Base-by-base conservation (phyloP, 75 land plant genomes). In the Cunninghamia lanceolata region DNA sequence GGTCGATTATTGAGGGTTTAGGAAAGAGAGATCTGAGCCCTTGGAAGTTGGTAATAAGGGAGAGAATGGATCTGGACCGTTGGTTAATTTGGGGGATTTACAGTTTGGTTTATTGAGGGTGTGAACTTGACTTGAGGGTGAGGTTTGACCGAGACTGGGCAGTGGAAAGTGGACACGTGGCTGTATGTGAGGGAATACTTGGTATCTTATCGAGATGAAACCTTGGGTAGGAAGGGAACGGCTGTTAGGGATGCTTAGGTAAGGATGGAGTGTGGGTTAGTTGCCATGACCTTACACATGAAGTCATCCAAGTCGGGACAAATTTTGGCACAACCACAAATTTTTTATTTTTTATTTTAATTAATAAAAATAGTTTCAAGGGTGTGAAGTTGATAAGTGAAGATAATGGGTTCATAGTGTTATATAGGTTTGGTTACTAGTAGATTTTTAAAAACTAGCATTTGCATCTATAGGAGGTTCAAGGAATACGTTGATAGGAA, bases 241-340 rank as follows among this genome's bases (percentile, higher is more conserved):
- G 39, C 34, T 36, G 77, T 74, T 74, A 74, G 17, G 77, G 75
- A 71, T 74, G 77, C 77, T 35, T 74, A 74, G 77, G 77, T 36
- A 9, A 40, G n/a, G 80, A 6, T 4, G 45, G 21, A 40, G 15
- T 8, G 25, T 8, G 40, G 80, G 43, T 40, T 39, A 25, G 40
- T 77, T 38, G 80, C 4, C 28, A 35, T 76, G 39, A 77, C 25
- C 40, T 40, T 35, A 9, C 14, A 16, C 15, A 71, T 71, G 36
- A 34, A 30, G 35, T 30, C 75, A n/a, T 9, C 10, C 50, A 47
- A 2, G 8, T 9, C 10, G 10, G 50, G 50, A 47, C 50, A 47
- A 47, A 47, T 40, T 47, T 47, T 9, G 6, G 50, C 50, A 47
- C 10, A 47, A 47, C 50, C 50, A 47, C 40, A 40, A 40, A 40